These are phyloP conservation scores for Stereocaulon alpinum DNA, from an alignment of 495 filamentous ascomycete species.

Conservation along the genomic window DNA sequence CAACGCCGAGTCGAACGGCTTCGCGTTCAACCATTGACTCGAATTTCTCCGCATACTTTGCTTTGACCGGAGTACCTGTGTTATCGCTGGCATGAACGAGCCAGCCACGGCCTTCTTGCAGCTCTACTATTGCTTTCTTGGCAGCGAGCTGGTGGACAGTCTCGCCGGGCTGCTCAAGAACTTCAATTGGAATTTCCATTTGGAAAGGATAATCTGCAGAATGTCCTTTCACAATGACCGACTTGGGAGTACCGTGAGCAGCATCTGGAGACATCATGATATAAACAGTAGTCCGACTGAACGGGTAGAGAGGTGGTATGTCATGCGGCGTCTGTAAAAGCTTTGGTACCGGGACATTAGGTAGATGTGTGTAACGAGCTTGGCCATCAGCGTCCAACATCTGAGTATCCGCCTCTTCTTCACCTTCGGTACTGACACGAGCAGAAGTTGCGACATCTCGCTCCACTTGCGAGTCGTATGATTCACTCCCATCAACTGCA, in stretches of 20 bases:
- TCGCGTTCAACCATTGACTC: constrained; percentile 50
- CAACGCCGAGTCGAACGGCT: constrained; percentile 49
- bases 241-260: constrained; percentile 36
- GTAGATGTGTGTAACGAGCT: constrained; percentile 36
- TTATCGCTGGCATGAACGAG: constrained; percentile 40
- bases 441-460: constrained; percentile 6
- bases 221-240: constrained; percentile 46
- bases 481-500: neutral
- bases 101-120: constrained; percentile 62
- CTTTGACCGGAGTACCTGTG: constrained; percentile 36
- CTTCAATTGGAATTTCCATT: constrained; percentile 51
- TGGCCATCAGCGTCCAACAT: neutral
- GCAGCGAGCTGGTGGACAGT: constrained; percentile 63
- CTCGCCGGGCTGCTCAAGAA: constrained; percentile 35
- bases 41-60: constrained; percentile 38
- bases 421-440: constrained; percentile 14
- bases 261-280: constrained; percentile 46
- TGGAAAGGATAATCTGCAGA: constrained; percentile 45
- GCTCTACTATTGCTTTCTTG: constrained; percentile 53
- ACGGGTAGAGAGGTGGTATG: constrained; percentile 55
- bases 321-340: constrained; percentile 50
- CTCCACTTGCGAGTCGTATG: neutral
- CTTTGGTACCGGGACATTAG: constrained; percentile 39
- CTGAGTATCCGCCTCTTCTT: neutral
- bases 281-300: constrained; percentile 52